phyloP scores from a whole-genome alignment of 495 filamentous ascomycete genomes.

The Podospora fimiseda region DNA sequence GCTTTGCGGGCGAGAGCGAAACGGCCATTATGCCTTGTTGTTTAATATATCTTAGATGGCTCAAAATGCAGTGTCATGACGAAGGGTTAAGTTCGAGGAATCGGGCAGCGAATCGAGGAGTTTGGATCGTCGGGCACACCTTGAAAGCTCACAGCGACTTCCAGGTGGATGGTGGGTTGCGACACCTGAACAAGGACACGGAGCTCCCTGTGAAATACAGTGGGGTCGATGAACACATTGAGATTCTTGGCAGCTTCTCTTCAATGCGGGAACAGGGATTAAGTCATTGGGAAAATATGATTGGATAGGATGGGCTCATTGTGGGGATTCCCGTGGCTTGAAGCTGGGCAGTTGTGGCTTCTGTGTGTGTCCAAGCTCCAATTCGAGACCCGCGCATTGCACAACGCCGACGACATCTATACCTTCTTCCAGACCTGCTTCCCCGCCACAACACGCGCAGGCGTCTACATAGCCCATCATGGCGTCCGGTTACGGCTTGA shows the following conservation, averaged over 20 bases:
- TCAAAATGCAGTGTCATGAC: neutral
- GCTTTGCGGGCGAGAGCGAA: conserved; percentile 52
- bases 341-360: neutral
- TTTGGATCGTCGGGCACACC: neutral
- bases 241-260: neutral
- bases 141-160: conserved; percentile 1
- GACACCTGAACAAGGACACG: conserved; percentile 5
- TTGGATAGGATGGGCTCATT: neutral
- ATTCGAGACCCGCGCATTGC: conserved; percentile 13
- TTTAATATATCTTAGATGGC: neutral
- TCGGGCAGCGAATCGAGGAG: neutral
- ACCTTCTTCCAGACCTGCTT: conserved; percentile 7
- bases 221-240: conserved; percentile 7
- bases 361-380: conserved; percentile 16
- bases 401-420: conserved; percentile 13
- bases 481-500: conserved; percentile 77
- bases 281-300: neutral
- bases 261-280: neutral
- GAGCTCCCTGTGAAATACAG: conserved; percentile 2
- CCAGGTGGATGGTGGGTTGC: no score
- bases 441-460: conserved; percentile 15
- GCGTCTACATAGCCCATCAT: conserved; percentile 44
- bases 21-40: conserved; percentile 31
- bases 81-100: neutral
- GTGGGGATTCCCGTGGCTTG: neutral